These are phyloP conservation scores for Lodderomyces beijingensis DNA, from an alignment of 1,139 yeast genomes.

Conservation along the genomic window DNA sequence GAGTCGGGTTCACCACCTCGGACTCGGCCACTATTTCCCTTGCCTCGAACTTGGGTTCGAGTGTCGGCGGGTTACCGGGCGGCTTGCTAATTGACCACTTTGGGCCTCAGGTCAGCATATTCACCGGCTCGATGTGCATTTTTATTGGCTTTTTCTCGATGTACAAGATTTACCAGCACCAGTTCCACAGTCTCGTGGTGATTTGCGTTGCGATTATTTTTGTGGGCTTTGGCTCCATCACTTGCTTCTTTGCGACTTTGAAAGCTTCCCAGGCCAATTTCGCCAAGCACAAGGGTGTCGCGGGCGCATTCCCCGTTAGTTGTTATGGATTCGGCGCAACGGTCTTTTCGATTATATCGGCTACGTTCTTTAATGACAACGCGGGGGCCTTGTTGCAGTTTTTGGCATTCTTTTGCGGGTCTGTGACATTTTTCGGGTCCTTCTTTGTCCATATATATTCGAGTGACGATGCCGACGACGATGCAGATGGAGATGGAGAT, in stretches of 20 bases:
- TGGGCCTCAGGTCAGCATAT: conserved; percentile 52
- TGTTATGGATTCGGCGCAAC: conserved; percentile 52
- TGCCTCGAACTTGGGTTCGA: conserved; percentile 59
- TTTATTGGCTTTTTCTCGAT: conserved; percentile 38
- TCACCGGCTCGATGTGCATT: conserved; percentile 50
- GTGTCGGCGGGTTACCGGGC: conserved; percentile 65
- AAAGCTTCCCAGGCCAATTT: conserved; percentile 69
- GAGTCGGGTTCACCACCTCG: conserved; percentile 53
- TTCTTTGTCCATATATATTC: conserved; percentile 33
- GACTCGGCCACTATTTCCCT: conserved; percentile 63
- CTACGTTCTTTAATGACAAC: conserved; percentile 38
- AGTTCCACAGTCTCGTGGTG: conserved; percentile 19
- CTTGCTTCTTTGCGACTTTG: conserved; percentile 60
- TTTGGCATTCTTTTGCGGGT: conserved; percentile 35
- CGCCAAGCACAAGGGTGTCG: conserved; percentile 66
- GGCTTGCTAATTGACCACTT: conserved; percentile 59
- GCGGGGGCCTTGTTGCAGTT: conserved; percentile 39
- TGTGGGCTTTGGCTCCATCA: conserved; percentile 64
- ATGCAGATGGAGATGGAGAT: conserved; percentile 12
- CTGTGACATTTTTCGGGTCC: conserved; percentile 32
- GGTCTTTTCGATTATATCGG: conserved; percentile 41
- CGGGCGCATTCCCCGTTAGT: conserved; percentile 60
- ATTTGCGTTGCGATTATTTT: conserved; percentile 39
- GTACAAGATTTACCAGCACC: conserved; percentile 25
- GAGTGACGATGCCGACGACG: conserved; percentile 17